Evolutionary conservation across 805 yeast species (phyloP).

Genomic region (Zygotorulaspora sp.): DNA sequence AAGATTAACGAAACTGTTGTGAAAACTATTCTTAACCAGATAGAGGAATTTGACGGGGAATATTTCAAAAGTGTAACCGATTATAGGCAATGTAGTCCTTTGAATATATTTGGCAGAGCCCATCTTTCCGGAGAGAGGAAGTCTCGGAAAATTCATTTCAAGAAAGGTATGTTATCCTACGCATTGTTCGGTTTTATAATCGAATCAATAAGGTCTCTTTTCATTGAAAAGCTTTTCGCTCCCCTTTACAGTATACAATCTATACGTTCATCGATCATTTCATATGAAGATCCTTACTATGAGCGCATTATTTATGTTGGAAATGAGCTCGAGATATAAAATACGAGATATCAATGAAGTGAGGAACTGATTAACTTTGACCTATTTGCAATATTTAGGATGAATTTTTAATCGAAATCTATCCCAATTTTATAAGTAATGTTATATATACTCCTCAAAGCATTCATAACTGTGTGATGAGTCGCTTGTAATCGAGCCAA

Average conservation of each 20-base stretch:
- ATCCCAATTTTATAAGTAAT: not conserved
- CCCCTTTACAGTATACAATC: slow-evolving; percentile 8
- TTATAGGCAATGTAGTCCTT: slow-evolving; percentile 3
- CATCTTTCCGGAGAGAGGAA: slow-evolving; percentile 5
- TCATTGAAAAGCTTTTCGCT: slow-evolving; percentile 5
- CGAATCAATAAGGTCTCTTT: slow-evolving; percentile 3
- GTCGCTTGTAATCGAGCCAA: not conserved
- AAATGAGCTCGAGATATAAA: slow-evolving; percentile 4
- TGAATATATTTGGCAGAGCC: slow-evolving; percentile 3
- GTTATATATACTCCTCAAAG: not conserved
- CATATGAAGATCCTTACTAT: slow-evolving; percentile 3
- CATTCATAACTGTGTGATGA: not conserved
- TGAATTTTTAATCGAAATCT: not conserved
- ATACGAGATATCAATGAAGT: slow-evolving; percentile 1
- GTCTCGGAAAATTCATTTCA: not conserved
- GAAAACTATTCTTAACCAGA: slow-evolving; percentile 1
- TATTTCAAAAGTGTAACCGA: not conserved
- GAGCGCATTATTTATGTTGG: slow-evolving; percentile 9
- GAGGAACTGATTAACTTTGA: not conserved
- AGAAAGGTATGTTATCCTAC: slow-evolving; percentile 2
- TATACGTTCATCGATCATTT: slow-evolving; percentile 5
- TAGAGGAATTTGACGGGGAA: slow-evolving; percentile 1
- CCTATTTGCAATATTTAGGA: not conserved
- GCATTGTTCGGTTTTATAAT: not conserved
- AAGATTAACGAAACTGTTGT: not conserved